Conservation (phyloP, 1,139 yeast species). For the Kodamaea fungicola region DNA sequence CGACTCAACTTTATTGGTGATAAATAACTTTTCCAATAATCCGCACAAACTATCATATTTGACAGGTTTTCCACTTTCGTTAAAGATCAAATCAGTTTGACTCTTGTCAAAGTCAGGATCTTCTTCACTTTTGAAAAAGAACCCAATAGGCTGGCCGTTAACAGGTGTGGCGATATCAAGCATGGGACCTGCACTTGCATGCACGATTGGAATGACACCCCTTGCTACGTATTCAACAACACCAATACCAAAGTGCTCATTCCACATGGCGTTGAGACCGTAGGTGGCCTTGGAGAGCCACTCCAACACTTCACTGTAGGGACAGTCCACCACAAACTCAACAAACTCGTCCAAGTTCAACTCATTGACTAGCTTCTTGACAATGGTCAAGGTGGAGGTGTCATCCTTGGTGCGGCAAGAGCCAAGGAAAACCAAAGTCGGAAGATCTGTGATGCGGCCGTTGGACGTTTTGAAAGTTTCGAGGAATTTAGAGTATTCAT, state of each 20-base stretch:
- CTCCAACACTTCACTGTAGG: slow-evolving; percentile 58
- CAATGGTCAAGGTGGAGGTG: slow-evolving; percentile 50
- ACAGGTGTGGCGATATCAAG: slow-evolving; percentile 64
- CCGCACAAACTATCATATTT: slow-evolving; percentile 40
- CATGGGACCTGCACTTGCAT: slow-evolving; percentile 93
- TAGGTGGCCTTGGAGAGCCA: slow-evolving; percentile 59
- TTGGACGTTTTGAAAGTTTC: slow-evolving; percentile 16
- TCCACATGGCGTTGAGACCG: slow-evolving; percentile 98
- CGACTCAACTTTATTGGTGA: slow-evolving; percentile 32
- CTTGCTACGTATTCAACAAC: slow-evolving; percentile 90
- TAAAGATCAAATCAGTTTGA: slow-evolving; percentile 9
- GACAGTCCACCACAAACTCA: slow-evolving; percentile 71
- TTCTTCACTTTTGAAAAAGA: slow-evolving; percentile 59
- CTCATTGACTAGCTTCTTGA: slow-evolving; percentile 45
- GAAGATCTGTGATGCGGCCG: slow-evolving; percentile 23
- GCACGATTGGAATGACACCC: slow-evolving; percentile 85
- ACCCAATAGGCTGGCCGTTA: slow-evolving; percentile 48
- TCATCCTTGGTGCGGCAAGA: slow-evolving; percentile 76
- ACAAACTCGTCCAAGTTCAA: slow-evolving; percentile 49
- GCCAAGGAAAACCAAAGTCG: slow-evolving; percentile 73
- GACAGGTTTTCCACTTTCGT: slow-evolving; percentile 4
- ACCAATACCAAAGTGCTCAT: slow-evolving; percentile 98
- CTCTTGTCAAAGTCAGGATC: slow-evolving; percentile 53
- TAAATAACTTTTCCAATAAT: slow-evolving; percentile 37
- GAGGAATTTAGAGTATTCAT: slow-evolving; percentile 57